Evolutionary conservation across 352 stramenopile genomes (phyloP).

Genomic region (Phytophthora citrophthora): DNA sequence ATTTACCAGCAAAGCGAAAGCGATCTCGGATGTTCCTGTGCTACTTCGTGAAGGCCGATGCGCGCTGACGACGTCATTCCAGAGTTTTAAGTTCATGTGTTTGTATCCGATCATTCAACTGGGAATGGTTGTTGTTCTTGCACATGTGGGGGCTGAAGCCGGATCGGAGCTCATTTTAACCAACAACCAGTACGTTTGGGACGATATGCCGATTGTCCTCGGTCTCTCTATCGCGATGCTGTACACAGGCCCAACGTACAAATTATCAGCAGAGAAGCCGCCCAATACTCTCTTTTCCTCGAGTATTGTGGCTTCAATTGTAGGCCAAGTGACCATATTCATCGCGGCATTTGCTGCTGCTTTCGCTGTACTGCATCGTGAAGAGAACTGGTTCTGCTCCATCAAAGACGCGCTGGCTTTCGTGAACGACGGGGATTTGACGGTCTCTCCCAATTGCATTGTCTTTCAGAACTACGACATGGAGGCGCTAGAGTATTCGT

Average conservation of each 20-base stretch:
- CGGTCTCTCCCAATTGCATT: conserved; percentile 30
- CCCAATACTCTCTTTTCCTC: conserved; percentile 58
- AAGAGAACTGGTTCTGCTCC: conserved; percentile 56
- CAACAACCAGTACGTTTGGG: conserved; percentile 75
- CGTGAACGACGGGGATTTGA: conserved; percentile 24
- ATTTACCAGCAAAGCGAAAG: conserved; percentile 89
- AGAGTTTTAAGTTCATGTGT: conserved; percentile 67
- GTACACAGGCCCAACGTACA: conserved; percentile 43
- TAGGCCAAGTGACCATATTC: conserved; percentile 54
- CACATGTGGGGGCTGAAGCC: conserved; percentile 21
- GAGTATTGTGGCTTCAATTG: conserved; percentile 52
- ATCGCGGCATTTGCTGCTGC: conserved; percentile 54
- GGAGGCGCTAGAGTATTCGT: conserved; percentile 41
- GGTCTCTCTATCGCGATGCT: conserved; percentile 63
- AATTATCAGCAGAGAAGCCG: conserved; percentile 43
- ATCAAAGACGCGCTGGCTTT: conserved; percentile 39
- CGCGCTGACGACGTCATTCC: conserved; percentile 68
- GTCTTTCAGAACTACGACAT: conserved; percentile 50
- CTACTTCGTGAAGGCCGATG: conserved; percentile 88
- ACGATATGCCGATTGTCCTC: conserved; percentile 63
- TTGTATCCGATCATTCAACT: conserved; percentile 67
- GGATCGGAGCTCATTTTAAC: conserved; percentile 40
- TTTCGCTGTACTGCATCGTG: conserved; percentile 29
- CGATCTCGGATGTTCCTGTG: conserved; percentile 71
- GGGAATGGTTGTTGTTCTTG: conserved; percentile 41